A percentile compares a stretch with the other conserved stretches of the same genome.
phyloP scores from a whole-genome alignment of 306 rosid genomes.

The Pyrus bretschneideri region DNA sequence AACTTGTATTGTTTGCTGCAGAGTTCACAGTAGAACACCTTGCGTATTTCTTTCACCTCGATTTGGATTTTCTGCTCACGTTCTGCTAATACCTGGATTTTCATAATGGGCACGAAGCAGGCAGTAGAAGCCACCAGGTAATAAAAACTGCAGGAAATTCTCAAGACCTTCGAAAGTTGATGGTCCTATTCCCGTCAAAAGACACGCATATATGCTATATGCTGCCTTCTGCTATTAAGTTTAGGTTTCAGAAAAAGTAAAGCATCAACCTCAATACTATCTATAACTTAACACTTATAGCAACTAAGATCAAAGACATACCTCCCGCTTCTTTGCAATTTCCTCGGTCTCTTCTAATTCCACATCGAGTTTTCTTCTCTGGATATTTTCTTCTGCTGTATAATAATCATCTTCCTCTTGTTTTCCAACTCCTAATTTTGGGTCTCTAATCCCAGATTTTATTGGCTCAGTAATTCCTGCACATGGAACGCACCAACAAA shows the following conservation, averaged over 20 bases:
- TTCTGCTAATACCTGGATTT: constrained; percentile 97
- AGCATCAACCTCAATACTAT: constrained; percentile 70
- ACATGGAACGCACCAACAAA: neutral
- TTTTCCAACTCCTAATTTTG: constrained; percentile 84
- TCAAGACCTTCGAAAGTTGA: constrained; percentile 98
- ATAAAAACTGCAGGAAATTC: constrained; percentile 99
- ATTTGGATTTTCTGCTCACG: constrained; percentile 96
- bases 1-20: constrained; percentile 97
- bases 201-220: constrained; percentile 85
- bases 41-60: constrained; percentile 87
- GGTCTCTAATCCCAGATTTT: constrained; percentile 92
- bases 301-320: constrained; percentile 38
- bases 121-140: constrained; percentile 99
- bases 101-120: constrained; percentile 98
- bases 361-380: constrained; percentile 74
- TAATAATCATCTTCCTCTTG: constrained; percentile 93
- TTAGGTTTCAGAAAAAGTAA: constrained; percentile 76
- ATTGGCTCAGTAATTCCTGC: constrained; percentile 87
- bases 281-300: constrained; percentile 28
- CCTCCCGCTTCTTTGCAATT: constrained; percentile 82
- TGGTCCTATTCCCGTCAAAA: constrained; percentile 89
- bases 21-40: constrained; percentile 93
- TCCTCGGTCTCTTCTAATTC: constrained; percentile 94
- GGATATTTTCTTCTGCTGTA: constrained; percentile 95
- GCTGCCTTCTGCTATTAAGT: constrained; percentile 92